Evolutionary conservation across 2,329 filamentous ascomycete genomes (phyloP), one percentile per base, ranked within the genome.

Genomic region (Westerdykella ornata): DNA sequence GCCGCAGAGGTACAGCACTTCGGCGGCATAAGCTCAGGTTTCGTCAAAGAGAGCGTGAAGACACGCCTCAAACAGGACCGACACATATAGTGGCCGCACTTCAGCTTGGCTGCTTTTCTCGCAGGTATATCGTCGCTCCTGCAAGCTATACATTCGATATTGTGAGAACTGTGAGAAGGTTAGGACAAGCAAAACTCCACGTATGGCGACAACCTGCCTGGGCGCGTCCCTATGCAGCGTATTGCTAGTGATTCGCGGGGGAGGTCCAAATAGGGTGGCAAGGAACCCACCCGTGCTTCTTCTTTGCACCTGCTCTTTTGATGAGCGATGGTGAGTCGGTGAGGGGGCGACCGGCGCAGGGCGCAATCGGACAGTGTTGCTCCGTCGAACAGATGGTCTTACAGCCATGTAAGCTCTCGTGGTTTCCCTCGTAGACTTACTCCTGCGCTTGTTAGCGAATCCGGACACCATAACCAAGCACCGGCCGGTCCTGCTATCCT

Each of bases 41-140:
- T 85, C 32, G 75, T 81, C 47, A 89, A 72, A 9, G 87, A 92
- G 46, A 87, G 73, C 40, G 75, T 79, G 66, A 94, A 94, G 43
- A 80, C 75, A 37, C 80, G 78, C 62, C 80, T 83, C 31, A 95
- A 71, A 62, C 88, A 94, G 6, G 74, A 63, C 49, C 84, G 74
- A 65, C 88, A 94, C 83, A 90, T 88, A 47, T 80, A 78, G 64
- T 94, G 88, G 2, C 80, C 80, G 60, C 88, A 94, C 51, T 78
- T 76, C 28, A 94, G 76, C 61, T 82, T 85, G 29, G 81, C 81
- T 26, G 82, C 77, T 62, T 79, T 81, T 44, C 72, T 72, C 8
- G 74, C 57, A 1, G 81, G 78, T 2, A 84, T 68, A 47, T 86
- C 81, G 48, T 85, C 82, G 30, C 72, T 73, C 57, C 82, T 69